phyloP scores from a whole-genome alignment of 2,329 filamentous ascomycete species.

The Monilinia vaccinii-corymbosi region DNA sequence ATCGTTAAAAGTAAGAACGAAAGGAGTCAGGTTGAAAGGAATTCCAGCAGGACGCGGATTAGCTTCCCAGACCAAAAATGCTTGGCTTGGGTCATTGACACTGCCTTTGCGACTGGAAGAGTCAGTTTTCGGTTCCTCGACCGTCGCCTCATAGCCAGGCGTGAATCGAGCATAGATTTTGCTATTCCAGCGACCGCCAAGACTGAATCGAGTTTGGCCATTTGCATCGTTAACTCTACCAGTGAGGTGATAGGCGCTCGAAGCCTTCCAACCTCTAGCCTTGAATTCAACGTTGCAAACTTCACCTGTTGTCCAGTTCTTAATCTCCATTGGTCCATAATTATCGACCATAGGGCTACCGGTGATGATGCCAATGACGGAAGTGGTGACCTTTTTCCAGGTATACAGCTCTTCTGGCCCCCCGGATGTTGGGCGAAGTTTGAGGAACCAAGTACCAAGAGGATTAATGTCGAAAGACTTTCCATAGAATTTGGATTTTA shows the following conservation, averaged over 20 bases:
- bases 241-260: conserved; percentile 77
- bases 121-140: conserved; percentile 45
- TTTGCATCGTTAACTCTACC: conserved; percentile 75
- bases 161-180: conserved; percentile 91
- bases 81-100: conserved; percentile 59
- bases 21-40: conserved; percentile 95
- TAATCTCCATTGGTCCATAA: conserved; percentile 93
- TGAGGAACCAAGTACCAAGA: conserved; percentile 93
- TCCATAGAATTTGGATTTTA: conserved; percentile 95
- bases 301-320: conserved; percentile 94
- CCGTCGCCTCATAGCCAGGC: conserved; percentile 73
- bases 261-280: conserved; percentile 88
- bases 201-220: conserved; percentile 76
- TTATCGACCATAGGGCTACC: conserved; percentile 96
- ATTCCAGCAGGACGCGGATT: conserved; percentile 72
- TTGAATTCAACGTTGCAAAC: conserved; percentile 89
- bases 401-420: conserved; percentile 84
- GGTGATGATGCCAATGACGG: conserved; percentile 96
- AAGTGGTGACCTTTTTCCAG: conserved; percentile 98
- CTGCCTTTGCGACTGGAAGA: conserved; percentile 37
- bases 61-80: conserved; percentile 89
- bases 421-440: conserved; percentile 64
- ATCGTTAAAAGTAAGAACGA: conserved; percentile 89
- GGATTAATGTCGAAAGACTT: conserved; percentile 97
- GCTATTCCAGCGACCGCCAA: conserved; percentile 95